A percentile compares a stretch with the other conserved stretches of the same genome.
phyloP scores from a whole-genome alignment of 805 yeast genomes.

The Sugiyamaella smithiae region DNA sequence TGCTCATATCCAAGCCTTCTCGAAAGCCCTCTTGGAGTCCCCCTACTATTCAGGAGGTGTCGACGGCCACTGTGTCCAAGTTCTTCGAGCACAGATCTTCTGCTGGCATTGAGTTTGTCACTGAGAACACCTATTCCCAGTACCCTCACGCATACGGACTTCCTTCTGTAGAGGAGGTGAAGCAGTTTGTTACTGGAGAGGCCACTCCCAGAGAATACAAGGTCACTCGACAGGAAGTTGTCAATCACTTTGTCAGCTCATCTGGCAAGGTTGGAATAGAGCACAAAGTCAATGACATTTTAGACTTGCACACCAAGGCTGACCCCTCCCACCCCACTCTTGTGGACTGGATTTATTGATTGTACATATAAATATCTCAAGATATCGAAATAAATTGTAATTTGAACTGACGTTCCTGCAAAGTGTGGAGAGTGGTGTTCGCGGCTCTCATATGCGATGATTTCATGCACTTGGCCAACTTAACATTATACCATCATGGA shows the following conservation, averaged over 20 bases:
- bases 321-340: constrained; percentile 42
- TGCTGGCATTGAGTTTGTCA: constrained; percentile 30
- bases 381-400: no score
- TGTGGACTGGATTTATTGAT: constrained; percentile 47
- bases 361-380: background rate
- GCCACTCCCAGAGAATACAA: constrained; percentile 66
- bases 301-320: constrained; percentile 55
- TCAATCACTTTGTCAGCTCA: constrained; percentile 57
- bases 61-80: constrained; percentile 28
- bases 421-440: no score
- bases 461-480: no score
- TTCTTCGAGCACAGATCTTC: constrained; percentile 31
- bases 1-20: constrained; percentile 54
- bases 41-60: constrained; percentile 39
- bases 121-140: constrained; percentile 43
- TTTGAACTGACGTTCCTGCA: no score
- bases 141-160: constrained; percentile 73
- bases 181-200: constrained; percentile 63
- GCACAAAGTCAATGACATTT: constrained; percentile 55
- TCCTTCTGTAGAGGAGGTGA: constrained; percentile 68
- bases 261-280: constrained; percentile 55
- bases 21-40: constrained; percentile 52
- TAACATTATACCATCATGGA: no score
- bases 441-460: background rate
- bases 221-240: constrained; percentile 65